Evolutionary conservation across 345 rosid species (phyloP), one percentile per base, ranked within the genome.

Genomic region (Hibiscus syriacus): DNA sequence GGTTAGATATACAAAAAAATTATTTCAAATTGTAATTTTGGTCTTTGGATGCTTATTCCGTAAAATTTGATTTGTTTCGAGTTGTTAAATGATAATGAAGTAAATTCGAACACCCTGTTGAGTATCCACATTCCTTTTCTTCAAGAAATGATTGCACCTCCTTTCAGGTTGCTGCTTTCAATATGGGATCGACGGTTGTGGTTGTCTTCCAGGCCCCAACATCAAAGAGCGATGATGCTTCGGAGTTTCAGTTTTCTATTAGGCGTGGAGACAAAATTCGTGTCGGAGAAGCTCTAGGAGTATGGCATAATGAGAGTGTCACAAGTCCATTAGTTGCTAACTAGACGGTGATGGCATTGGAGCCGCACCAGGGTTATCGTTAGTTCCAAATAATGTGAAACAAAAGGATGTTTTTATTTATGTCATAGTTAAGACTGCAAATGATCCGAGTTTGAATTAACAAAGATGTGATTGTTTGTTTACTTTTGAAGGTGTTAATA

Each of bases 151-250:
- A 13, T 16, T 50, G 38, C 55, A 22, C 16, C 50, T 50, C 59
- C 26, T 73, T 69, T 55, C 82, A 90, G 97, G 75, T 94, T 19
- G 99, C 81, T 62, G 97, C 79, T 46, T 89, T 94, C 80, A 87
- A 91, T 82, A 82, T 89, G 92, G 97, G 99, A 74, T 94, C 97
- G 1, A 91, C 97, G 0, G 97, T 91, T 7, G 99, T 94, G 59
- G 91, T 94, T 6, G 83, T 94, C 54, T 94, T 94, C 77, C 90
- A 94, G 50, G 99, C 97, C 52, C 95, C 94, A 12, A 74, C 84
- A 4, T 50, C 73, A 56, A 82, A 78, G n/a, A n/a, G n/a, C n/a
- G 70, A 45, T 22, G 54, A 76, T 41, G 68, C 74, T 61, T 80
- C 92, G 9, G 86, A 81, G 53, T 94, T 85, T 78, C 78, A 77